Base-by-base conservation (phyloP, 2,329 filamentous ascomycete genomes). In the Calonectria montana region DNA sequence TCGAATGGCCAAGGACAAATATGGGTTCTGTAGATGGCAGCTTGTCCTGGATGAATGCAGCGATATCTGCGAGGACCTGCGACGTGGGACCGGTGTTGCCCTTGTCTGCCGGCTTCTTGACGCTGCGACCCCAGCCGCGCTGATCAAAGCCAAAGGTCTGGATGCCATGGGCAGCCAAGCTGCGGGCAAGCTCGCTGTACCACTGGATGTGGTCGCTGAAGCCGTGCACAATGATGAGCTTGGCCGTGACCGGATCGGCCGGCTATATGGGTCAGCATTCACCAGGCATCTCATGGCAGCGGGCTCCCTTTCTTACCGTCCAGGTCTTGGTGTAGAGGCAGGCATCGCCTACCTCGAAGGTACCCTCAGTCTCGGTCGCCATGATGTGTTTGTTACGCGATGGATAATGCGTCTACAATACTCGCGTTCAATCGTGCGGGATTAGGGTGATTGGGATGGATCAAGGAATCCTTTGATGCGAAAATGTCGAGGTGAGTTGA, bases 1-100 rank as follows among this genome's bases (percentile, higher is more conserved):
- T 98, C 25, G 93, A 95, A 83, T 98, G 95, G 65, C 96, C 96
- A 86, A 97, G 91, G 23, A 98, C 88, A 84, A 98, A 98, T 18
- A 97, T 80, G 0, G 95, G 94, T 41, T 87, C 84, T 4, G 83
- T 78, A 27, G 82, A 82, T 12, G 88, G 88, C 6, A 92, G 84
- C 73, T 93, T 89, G 37, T 86, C 85, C 71, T 87, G 87, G 75
- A 97, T 87, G 81, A 98, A 94, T 50, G 92, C 91, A 13, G 91
- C 94, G 67, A 98, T 91, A 82, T 98, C 96, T 70, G 89, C 87
- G 53, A 97, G 86, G 69, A 98, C 94, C 67, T 87, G 89, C 2
- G 87, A 75, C 2, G 95, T 97, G 8, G 92, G 88, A 8, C 96
- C 96, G 2, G 94, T 94, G 67, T 91, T 86, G 62, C 96, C 96